Evolutionary conservation across 495 filamentous ascomycete genomes (phyloP).

Genomic region (Cladorrhinum samala): DNA sequence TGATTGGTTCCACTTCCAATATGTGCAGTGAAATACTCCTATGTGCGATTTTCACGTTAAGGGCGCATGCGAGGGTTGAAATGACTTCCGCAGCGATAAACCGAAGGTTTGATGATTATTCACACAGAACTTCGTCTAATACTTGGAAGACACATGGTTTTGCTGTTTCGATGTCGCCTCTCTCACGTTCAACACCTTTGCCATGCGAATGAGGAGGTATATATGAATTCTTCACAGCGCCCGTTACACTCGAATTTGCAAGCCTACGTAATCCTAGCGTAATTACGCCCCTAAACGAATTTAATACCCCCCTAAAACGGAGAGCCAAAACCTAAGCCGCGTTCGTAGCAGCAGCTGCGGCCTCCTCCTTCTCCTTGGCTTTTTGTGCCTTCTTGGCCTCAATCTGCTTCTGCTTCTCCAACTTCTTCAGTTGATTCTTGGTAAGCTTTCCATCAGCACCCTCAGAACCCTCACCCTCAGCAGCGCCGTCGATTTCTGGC

Average conservation of each 20-base stretch:
- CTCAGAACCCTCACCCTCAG: slow-evolving; percentile 1
- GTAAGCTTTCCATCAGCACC: slow-evolving; percentile 35
- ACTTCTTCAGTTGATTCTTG: slow-evolving; percentile 45
- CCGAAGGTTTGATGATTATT: neutral
- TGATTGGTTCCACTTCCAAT: slow-evolving; percentile 3
- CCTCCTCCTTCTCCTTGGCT: slow-evolving; percentile 35
- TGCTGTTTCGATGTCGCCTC: too few relatives aligned
- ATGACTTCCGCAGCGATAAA: neutral
- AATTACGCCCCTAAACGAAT: too few relatives aligned
- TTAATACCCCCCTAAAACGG: too few relatives aligned
- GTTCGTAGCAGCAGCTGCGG: slow-evolving; percentile 1
- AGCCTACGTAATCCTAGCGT: too few relatives aligned
- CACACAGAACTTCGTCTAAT: neutral
- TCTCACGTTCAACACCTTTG: too few relatives aligned
- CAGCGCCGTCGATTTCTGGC: slow-evolving; percentile 13
- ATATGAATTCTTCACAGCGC: too few relatives aligned
- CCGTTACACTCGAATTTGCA: too few relatives aligned
- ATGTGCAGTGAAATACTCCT: neutral
- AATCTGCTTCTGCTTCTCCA: slow-evolving; percentile 41
- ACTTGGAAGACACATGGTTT: neutral
- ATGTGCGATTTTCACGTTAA: neutral
- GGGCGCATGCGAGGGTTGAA: neutral
- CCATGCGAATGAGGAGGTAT: too few relatives aligned
- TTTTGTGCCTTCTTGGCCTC: slow-evolving; percentile 46
- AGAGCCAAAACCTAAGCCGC: neutral